phyloP scores from a whole-genome alignment of 2,329 filamentous ascomycete genomes.

The Fusarium tupiense region DNA sequence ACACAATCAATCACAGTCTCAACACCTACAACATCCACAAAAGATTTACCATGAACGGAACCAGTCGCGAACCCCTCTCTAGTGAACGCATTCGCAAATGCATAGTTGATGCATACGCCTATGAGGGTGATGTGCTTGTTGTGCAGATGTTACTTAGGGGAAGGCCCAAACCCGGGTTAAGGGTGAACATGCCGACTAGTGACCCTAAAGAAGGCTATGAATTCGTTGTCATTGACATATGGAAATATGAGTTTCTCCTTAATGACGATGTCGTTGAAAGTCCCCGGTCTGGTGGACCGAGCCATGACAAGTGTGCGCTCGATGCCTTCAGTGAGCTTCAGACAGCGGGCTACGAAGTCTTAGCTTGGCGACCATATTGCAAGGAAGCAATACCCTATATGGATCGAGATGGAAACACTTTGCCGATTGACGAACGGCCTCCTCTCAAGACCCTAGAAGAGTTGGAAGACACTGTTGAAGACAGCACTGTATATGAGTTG shows the following conservation, averaged over 20 bases:
- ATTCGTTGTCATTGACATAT: no score
- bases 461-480: background rate
- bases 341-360: background rate
- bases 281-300: background rate
- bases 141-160: background rate
- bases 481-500: background rate
- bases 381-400: background rate
- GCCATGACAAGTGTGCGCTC: background rate
- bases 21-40: background rate
- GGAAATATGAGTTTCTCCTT: no score
- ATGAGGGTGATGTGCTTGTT: background rate
- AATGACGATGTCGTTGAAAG: no score
- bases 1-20: background rate
- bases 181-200: no score
- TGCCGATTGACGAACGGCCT: background rate
- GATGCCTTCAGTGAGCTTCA: background rate
- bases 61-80: background rate
- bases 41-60: background rate
- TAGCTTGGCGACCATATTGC: background rate
- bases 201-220: no score
- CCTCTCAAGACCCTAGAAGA: rapidly evolving
- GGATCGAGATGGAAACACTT: background rate
- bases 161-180: rapidly evolving
- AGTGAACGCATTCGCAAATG: background rate
- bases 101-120: background rate